Conservation (phyloP, 2,329 filamentous ascomycete species). For the Xylaria sp. region DNA sequence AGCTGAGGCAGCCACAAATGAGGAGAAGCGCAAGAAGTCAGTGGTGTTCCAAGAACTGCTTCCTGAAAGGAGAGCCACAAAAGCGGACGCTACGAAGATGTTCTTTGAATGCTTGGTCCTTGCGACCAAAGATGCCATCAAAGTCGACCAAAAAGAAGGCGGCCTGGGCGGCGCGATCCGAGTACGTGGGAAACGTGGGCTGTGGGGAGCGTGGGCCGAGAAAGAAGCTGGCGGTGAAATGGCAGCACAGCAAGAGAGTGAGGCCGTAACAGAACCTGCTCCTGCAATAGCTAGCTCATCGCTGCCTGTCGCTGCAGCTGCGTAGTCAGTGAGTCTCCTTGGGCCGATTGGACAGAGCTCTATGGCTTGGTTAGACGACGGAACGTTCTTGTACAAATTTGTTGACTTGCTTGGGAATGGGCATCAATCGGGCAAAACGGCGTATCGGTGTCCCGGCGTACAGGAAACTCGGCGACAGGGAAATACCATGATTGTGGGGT, state of each 20-base stretch:
- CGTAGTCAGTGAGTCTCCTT: slow-evolving; percentile 36
- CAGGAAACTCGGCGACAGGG: slow-evolving; percentile 39
- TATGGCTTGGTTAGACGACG: slow-evolving; percentile 40
- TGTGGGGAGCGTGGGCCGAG: slow-evolving; percentile 98
- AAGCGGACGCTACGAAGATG: slow-evolving; percentile 97
- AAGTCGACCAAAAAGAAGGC: slow-evolving; percentile 85
- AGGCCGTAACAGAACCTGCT: slow-evolving; percentile 50
- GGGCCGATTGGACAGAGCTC: slow-evolving; percentile 22
- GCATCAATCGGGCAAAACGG: slow-evolving; percentile 45
- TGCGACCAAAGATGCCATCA: slow-evolving; percentile 97
- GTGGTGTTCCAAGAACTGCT: slow-evolving; percentile 93
- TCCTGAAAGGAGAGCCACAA: slow-evolving; percentile 81
- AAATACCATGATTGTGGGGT: slow-evolving; percentile 50
- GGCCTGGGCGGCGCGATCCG: slow-evolving; percentile 81
- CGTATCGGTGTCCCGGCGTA: slow-evolving; percentile 45
- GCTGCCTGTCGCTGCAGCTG: slow-evolving; percentile 46
- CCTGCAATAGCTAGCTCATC: slow-evolving; percentile 50
- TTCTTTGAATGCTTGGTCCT: slow-evolving; percentile 97
- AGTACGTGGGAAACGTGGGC: slow-evolving; percentile 89
- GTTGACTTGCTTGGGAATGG: slow-evolving; percentile 44
- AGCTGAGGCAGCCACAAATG: slow-evolving; percentile 72
- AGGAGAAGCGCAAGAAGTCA: slow-evolving; percentile 77
- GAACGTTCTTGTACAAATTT: slow-evolving; percentile 51
- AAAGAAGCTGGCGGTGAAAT: slow-evolving; percentile 72
- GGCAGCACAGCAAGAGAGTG: slow-evolving; percentile 60